Evolutionary conservation across 768 basidiomycete genomes (phyloP), one percentile per base, ranked within the genome.

Genomic region (Suillus plorans): DNA sequence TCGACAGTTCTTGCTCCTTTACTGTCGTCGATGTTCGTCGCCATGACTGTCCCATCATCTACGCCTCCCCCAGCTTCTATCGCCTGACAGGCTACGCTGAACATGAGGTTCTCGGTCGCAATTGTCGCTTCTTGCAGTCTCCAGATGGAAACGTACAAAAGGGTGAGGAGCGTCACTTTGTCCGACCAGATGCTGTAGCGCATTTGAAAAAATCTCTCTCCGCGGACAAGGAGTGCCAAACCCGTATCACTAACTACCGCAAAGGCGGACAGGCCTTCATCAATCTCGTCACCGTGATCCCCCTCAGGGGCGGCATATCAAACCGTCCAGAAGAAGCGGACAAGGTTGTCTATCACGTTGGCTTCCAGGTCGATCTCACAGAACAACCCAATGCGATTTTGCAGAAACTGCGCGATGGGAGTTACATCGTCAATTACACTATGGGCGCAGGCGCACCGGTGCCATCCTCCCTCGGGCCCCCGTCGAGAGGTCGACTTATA

Each of bases 301-400:
- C 97, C 20, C 84, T 98, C 64, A 74, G 81, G 0, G 93, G 90
- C 9, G 92, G 86, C 64, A 80, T 70, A 64, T 68, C 63, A 77
- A 82, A 73, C 71, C 68, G 37, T 49, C 77, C 67, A 67, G 82
- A 86, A 50, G 89, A 88, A 68, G 82, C 82, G 44, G 86, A 87
- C 62, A 90, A 96, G 53, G 83, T 92, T 47, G 88, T 86, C 10
- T 97, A 91, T 73, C 90, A 93, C 70, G 89, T 99, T 60, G 97
- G 97, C 1, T 99, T 99, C 81, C 95, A 99, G 77, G 91, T 97
- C 63, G 94, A 98, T 76, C 81, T 99, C 58, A 88, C 88, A 20
- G 87, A 90, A 70, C 94, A 96, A 78, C 95, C 94, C 3, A 87
- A 87, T 68, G 86, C 86, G 2, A 95, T 97, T 65, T 78, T 95